A percentile compares a stretch with the other conserved stretches of the same genome.
phyloP scores from a whole-genome alignment of 176 grass and related monocot species.

The Zizania latifolia region DNA sequence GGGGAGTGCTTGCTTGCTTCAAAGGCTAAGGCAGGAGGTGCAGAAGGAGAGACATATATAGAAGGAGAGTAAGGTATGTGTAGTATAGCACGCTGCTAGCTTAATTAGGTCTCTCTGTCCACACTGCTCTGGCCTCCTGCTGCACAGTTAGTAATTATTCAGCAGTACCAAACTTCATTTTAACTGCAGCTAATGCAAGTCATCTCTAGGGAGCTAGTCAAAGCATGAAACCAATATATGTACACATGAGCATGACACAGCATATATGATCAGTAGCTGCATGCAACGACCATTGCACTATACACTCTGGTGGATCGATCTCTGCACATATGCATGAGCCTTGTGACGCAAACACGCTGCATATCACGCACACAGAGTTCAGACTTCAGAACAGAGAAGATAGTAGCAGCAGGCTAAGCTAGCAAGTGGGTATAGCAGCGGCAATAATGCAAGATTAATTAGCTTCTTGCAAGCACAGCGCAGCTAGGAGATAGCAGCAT shows the following conservation, averaged over 20 bases:
- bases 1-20: slow-evolving; percentile 22
- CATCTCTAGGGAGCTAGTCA: too few species aligned
- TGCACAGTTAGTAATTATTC: too few species aligned
- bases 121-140: neutral
- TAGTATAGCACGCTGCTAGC: neutral
- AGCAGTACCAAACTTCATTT: too few species aligned
- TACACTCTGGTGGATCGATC: neutral
- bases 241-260: neutral
- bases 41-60: slow-evolving; percentile 49
- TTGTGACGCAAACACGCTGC: slow-evolving; percentile 5
- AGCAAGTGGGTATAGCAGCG: too few species aligned
- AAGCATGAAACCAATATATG: too few species aligned
- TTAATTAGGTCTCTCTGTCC: neutral
- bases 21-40: slow-evolving; percentile 44
- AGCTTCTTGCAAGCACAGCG: neutral
- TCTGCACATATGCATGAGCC: slow-evolving; percentile 28
- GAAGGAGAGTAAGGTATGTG: slow-evolving; percentile 27
- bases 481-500: neutral
- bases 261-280: neutral
- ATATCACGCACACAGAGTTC: slow-evolving; percentile 11
- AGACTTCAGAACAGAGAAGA: neutral
- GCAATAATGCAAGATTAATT: neutral
- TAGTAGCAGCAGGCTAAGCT: neutral
- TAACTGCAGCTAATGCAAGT: too few species aligned
- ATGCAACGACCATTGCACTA: slow-evolving; percentile 36